Base-by-base conservation (phyloP, 176 grass and related monocot genomes). In the Leersia perrieri region DNA sequence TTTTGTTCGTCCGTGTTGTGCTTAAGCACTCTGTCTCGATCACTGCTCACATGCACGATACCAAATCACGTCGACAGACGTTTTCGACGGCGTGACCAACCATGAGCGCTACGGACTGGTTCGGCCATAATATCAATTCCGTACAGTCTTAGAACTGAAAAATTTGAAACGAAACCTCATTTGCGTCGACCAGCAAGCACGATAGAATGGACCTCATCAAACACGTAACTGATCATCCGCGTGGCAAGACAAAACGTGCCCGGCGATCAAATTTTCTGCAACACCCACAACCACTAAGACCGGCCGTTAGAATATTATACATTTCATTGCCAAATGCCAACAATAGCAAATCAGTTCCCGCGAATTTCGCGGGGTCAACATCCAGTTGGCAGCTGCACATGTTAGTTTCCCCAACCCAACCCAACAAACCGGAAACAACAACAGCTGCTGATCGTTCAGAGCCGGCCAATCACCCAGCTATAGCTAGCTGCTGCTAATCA, bases 401-500 rank as follows among this genome's bases (percentile, higher is more conserved):
- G 70, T 29, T 16, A 26, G 58, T 51, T 38, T 64, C 42, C 66
- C 70, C 60, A 41, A 41, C 39, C 39, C 9, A 1, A 26, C 30
- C 4, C 70, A 53, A 67, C 14, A 75, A 32, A 76, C 42, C 60
- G 38, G 55, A 33, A 84, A 31, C 34, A 57, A n/a, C 53, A 57
- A 57, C 53, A 10, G 5, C 49, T 58, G 15, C 15, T 18, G 35
- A 70, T 29, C 33, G 18, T 39, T 57, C 58, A 57, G 53, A 33
- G 25, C 69, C 66, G 23, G 38, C 74, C 74, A 51, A 8, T 20
- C 60, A 39, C 22, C 57, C 57, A 73, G 1, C 40, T 58, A 58
- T 58, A 38, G n/a, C 53, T 3, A 10, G 53, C n/a, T 58, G 53
- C 22, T 64, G 67, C 75, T 79, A 80, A 74, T 85, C 45, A 80